Base-by-base conservation (phyloP, 2,329 filamentous ascomycete genomes). In the Penicillium vulpinum region DNA sequence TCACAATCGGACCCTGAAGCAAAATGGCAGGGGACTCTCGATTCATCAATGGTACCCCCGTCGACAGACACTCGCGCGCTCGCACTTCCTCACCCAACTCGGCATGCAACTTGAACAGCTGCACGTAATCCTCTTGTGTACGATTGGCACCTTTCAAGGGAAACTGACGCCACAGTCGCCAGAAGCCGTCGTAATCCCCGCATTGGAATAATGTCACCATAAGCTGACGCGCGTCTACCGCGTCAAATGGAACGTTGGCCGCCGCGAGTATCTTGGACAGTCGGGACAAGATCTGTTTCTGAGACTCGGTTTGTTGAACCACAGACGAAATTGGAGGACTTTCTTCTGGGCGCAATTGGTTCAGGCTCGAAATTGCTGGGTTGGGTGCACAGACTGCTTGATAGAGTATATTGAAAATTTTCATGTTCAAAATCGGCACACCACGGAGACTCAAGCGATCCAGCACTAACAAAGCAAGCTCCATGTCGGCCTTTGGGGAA, bases 31-130 rank as follows among this genome's bases (percentile, higher is more conserved):
- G 80, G 0, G 77, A 59, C 67, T 90, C 86, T 45, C 73, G 70
- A 18, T 76, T 60, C 83, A 90, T 87, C 66, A 87, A 84, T 2
- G 80, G 77, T n/a, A 84, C 77, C 67, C 81, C 83, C 59, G 75
- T 79, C 78, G 80, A 59, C 84, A 73, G 22, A 76, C 80, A 57
- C 77, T 76, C 51, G 72, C 78, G 68, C 78, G 85, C 59, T 75
- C 70, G 46, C 56, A 64, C 55, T 54, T 78, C 72, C 60, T 82
- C 74, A 0, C 71, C 64, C 0, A 79, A 78, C 5, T 74, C 67
- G 1, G 81, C 79, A 51, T 86, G 77, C 28, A 76, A 67, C 15
- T 70, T 62, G 66, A 84, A 88, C 26, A 86, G 73, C 33, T 81
- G 73, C 4, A 74, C 70, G 66, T 90, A 90, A 61, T 88, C 76